Evolutionary conservation across 2,329 filamentous ascomycete genomes (phyloP).

Genomic region (Aspergillus tamarii): DNA sequence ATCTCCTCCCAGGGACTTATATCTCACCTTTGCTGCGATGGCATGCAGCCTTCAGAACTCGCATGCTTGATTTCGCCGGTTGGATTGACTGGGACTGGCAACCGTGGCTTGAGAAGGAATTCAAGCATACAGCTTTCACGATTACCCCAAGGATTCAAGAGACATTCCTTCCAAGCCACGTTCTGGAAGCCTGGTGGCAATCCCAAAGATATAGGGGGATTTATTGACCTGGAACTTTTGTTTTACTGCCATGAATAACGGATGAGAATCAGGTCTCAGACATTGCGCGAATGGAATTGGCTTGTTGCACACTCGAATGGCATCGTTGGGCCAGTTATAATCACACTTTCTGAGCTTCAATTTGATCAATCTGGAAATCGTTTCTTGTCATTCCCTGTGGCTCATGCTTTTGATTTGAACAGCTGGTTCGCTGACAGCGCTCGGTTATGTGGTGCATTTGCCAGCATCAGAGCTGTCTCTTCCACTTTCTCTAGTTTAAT

Average conservation of each 20-base stretch:
- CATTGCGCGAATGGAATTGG: not conserved
- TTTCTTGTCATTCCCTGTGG: too few relatives aligned
- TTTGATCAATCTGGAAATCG: too few relatives aligned
- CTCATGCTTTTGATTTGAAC: too few relatives aligned
- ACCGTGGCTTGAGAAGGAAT: slow-evolving; percentile 26
- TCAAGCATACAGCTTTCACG: slow-evolving; percentile 19
- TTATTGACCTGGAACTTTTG: not conserved
- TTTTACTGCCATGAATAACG: not conserved
- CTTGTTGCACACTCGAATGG: too few relatives aligned
- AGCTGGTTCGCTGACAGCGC: too few relatives aligned
- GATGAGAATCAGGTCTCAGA: not conserved
- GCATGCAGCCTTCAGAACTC: slow-evolving; percentile 5
- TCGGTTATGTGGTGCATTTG: too few relatives aligned
- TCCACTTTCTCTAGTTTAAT: too few relatives aligned
- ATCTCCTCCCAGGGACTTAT: slow-evolving; percentile 18
- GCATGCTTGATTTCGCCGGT: slow-evolving; percentile 13
- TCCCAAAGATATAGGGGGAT: not conserved
- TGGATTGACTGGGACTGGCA: slow-evolving; percentile 31
- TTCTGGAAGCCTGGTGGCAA: not conserved
- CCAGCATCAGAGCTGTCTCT: too few relatives aligned
- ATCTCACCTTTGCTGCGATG: slow-evolving; percentile 26
- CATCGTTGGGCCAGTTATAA: too few relatives aligned
- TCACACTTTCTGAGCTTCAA: too few relatives aligned
- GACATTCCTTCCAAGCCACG: not conserved
- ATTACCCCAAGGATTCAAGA: slow-evolving; percentile 25